Percentiles rank a stretch among this genome's conserved stretches.
Evolutionary conservation across 169 alveolate species (phyloP).

Genomic region (Perkinsus olseni): DNA sequence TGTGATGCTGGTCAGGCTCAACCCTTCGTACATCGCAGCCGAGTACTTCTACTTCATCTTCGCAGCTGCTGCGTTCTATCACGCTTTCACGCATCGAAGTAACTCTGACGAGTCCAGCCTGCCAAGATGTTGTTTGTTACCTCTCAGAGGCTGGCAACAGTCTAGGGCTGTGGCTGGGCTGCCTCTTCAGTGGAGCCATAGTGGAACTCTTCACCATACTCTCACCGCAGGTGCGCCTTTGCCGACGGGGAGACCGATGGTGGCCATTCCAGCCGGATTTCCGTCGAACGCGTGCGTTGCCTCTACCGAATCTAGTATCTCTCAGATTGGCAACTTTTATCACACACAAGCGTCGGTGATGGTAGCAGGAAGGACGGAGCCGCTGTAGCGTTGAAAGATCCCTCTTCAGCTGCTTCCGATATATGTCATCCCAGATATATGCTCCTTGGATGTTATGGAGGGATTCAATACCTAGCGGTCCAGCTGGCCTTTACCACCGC

Average conservation of each 20-base stretch:
- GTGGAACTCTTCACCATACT: neutral
- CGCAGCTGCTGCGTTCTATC: neutral
- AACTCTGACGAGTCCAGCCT: neutral
- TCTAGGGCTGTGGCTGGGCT: neutral
- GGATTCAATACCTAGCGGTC: neutral
- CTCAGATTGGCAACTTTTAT: neutral
- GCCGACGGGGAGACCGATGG: no score
- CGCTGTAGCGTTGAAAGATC: neutral
- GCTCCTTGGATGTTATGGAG: neutral
- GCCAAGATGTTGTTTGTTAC: neutral
- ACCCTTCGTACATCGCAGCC: neutral
- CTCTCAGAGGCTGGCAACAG: no score
- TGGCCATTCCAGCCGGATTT: no score
- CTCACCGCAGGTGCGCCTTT: no score
- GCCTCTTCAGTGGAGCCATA: neutral
- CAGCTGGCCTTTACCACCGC: neutral
- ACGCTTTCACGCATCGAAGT: neutral
- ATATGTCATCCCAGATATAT: neutral
- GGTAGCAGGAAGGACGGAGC: neutral
- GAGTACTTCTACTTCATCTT: neutral
- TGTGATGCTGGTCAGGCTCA: neutral
- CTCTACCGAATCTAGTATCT: neutral
- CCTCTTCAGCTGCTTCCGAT: neutral
- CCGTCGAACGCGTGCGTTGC: no score
- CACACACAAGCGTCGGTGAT: neutral